These are phyloP conservation scores for Aspergillus novofumigatus DNA, from an alignment of 2,329 filamentous ascomycete species.

Conservation along the genomic window DNA sequence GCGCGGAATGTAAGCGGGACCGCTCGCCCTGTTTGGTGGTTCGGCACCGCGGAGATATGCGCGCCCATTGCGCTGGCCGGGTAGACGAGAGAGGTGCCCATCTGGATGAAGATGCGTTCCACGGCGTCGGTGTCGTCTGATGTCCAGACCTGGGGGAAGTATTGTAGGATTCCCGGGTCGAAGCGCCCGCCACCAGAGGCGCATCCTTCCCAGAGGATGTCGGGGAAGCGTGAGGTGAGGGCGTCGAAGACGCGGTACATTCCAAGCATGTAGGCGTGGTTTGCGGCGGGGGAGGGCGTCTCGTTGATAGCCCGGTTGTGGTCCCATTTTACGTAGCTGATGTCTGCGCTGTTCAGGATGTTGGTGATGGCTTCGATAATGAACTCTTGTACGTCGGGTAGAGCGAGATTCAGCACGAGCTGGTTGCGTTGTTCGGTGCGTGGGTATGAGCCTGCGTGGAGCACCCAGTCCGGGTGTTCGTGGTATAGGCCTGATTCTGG, in stretches of 20 bases:
- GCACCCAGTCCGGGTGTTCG: constrained; percentile 60
- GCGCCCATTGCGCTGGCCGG: constrained; percentile 62
- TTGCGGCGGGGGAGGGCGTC: constrained; percentile 48
- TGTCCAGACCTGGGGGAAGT: constrained; percentile 64
- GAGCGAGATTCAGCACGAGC: constrained; percentile 58
- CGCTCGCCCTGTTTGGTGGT: constrained; percentile 53
- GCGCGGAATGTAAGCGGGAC: constrained; percentile 58
- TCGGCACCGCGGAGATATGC: constrained; percentile 60
- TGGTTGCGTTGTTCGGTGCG: constrained; percentile 56
- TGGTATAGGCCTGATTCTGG: constrained; percentile 58
- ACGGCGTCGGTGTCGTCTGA: constrained; percentile 63
- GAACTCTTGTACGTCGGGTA: constrained; percentile 60
- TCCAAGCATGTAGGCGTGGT: constrained; percentile 60
- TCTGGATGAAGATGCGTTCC: constrained; percentile 58
- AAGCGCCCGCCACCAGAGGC: constrained; percentile 63
- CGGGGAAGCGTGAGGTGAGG: constrained; percentile 56
- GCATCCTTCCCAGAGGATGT: constrained; percentile 64
- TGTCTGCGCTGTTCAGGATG: constrained; percentile 51
- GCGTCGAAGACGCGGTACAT: constrained; percentile 60
- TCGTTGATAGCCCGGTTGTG: constrained; percentile 64
- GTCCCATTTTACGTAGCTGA: constrained; percentile 65
- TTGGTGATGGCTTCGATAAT: constrained; percentile 54
- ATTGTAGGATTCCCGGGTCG: constrained; percentile 60
- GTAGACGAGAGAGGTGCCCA: constrained; percentile 61
- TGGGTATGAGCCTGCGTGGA: constrained; percentile 55